phyloP scores from a whole-genome alignment of 148 eudicot genomes.

The Diospyros lotus region DNA sequence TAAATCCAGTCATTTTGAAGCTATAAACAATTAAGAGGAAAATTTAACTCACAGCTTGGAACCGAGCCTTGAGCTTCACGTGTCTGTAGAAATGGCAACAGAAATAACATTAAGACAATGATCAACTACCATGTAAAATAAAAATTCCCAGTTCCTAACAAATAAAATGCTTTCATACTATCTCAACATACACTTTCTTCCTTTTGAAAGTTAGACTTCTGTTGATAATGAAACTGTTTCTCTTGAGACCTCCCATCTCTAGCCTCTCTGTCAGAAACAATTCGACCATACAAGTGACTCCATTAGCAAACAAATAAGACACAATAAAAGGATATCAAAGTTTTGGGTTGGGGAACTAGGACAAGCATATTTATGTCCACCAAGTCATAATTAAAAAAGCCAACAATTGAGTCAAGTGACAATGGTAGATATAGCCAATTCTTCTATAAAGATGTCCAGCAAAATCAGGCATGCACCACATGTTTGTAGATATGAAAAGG shows the following conservation, averaged over 20 bases:
- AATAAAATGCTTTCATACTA: not conserved
- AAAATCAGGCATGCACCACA: not conserved
- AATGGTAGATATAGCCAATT: not conserved
- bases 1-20: slow-evolving; percentile 2
- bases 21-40: slow-evolving; percentile 4
- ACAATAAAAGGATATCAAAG: not conserved
- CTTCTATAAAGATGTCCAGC: slow-evolving; percentile 1
- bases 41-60: slow-evolving; percentile 43
- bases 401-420: not conserved
- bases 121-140: not conserved
- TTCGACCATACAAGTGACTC: slow-evolving; percentile 12
- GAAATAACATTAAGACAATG: slow-evolving; percentile 9
- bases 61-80: slow-evolving; percentile 34
- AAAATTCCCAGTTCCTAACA: not conserved
- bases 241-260: slow-evolving; percentile 29
- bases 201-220: slow-evolving; percentile 28
- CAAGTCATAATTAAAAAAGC: not conserved
- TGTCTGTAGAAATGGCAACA: slow-evolving; percentile 37
- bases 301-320: slow-evolving; percentile 1
- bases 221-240: slow-evolving; percentile 24
- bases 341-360: not conserved
- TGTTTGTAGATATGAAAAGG: not conserved
- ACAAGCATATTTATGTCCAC: not conserved
- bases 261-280: slow-evolving; percentile 45
- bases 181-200: slow-evolving; percentile 36